Base-by-base conservation (phyloP, 371 early-diverging fungal species). In the Coemansia sp. region DNA sequence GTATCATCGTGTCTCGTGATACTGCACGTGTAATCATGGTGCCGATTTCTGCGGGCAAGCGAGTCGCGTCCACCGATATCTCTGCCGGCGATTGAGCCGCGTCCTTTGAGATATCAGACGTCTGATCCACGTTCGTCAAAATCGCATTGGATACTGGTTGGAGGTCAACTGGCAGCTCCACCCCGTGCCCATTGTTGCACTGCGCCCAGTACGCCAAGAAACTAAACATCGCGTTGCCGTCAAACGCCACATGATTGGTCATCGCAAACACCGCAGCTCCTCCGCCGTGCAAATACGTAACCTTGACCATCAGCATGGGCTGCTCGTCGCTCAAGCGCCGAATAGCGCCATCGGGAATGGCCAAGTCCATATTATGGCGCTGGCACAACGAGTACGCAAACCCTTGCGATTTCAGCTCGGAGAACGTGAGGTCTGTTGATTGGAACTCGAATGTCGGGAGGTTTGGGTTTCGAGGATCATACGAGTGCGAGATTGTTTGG, bases 181-280 rank as follows among this genome's bases (percentile, higher is more conserved):
- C 37, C 8, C 9, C 37, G 11, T 33, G 18, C 50, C 33, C 25
- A 9, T 59, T 23, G 52, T 64, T 66, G 57, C 75, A 74, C 4
- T 16, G 21, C 1, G 75, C 75, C 75, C 75, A 74, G 39, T 74
- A 67, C 33, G 75, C 63, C 16, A 74, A 37, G 18, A 74, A 69
- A 40, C 67, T 66, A 40, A 74, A 74, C 60, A 74, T 64, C 3
- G 75, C 75, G 52, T 69, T 74, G 12, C 75, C 75, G 28, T 74
- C 75, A 63, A 74, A 74, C n/a, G 70, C 75, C 26, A 74, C 75
- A 60, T 74, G 75, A 47, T 74, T 62, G 11, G 67, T 65, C 75
- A 74, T 74, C 2, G 42, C 50, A 20, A 74, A 74, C 26, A 74
- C 2, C 1, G 67, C 69, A 1, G 66, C 62, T 1, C 75, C 75